Base-by-base conservation (phyloP, 768 basidiomycete species). In the Panus rudis region DNA sequence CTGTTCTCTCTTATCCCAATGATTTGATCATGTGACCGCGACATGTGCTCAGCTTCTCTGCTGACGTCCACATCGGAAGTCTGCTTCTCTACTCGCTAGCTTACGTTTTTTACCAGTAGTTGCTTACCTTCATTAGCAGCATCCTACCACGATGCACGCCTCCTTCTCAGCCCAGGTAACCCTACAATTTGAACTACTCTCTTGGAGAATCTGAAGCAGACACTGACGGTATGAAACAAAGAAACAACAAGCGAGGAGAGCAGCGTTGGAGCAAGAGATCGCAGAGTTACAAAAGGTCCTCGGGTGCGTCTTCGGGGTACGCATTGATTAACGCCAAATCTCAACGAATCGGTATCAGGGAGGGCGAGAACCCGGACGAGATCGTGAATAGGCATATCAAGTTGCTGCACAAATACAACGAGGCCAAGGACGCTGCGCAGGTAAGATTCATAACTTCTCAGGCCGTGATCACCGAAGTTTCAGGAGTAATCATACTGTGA, bases 401-500 rank as follows among this genome's bases (percentile, higher is more conserved):
- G 50, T 66, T 85, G 3, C 64, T 88, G 26, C 87, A 89, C 58
- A 67, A 65, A 27, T 90, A 88, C 48, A 89, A 89, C 47, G 87
- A 89, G 58, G 75, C 84, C 7, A 89, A 89, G 56, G 87, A 90
- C 57, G 87, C 85, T 4, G 71, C 84, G 0, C 87, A 89, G 78
- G 86, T 78, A 38, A 24, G 41, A 37, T 37, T 33, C 37, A 4
- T 33, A 34, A n/a, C n/a, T n/a, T n/a, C n/a, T n/a, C n/a, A n/a
- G n/a, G n/a, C n/a, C n/a, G n/a, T n/a, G n/a, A n/a, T n/a, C 43
- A 27, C 16, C 14, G n/a, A 13, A 17, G 26, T 42, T 6, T 24
- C 42, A 17, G n/a, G 19, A 16, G 14, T 20, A 25, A 6, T 26
- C 12, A 21, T 14, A 6, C 14, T 11, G 1, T 16, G 8, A 6